Evolutionary conservation across 345 rosid species (phyloP).

Genomic region (Diplotaxis tenuifolia): DNA sequence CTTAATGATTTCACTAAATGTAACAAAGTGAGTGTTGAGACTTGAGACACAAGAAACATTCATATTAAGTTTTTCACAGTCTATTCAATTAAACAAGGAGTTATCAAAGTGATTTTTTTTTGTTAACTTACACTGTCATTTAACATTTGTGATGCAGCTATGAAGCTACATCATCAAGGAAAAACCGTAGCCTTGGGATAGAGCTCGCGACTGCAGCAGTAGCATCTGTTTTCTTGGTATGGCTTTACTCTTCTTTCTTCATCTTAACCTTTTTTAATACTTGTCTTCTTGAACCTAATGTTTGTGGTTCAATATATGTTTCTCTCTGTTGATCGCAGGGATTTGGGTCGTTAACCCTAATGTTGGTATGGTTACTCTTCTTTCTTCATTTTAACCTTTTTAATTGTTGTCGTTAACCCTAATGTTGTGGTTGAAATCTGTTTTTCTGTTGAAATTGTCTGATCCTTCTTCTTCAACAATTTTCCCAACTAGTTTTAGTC

Average conservation of each 20-base stretch:
- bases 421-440: too few relatives aligned
- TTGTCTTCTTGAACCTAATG: too few relatives aligned
- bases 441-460: too few relatives aligned
- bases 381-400: too few relatives aligned
- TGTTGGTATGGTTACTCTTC: too few relatives aligned
- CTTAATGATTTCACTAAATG: too few relatives aligned
- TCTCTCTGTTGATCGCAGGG: conserved; percentile 55
- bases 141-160: conserved; percentile 49
- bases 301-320: too few relatives aligned
- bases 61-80: neutral
- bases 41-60: neutral
- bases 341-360: too few relatives aligned
- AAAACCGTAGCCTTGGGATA: conserved; percentile 62
- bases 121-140: neutral
- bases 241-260: neutral
- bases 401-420: too few relatives aligned
- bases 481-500: too few relatives aligned
- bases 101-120: neutral
- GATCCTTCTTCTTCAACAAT: too few relatives aligned
- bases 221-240: conserved; percentile 86
- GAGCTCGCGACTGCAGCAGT: conserved; percentile 74
- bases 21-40: too few relatives aligned
- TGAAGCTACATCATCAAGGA: conserved; percentile 82
- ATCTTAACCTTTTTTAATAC: neutral
- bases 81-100: neutral